Evolutionary conservation across 768 basidiomycete genomes (phyloP).

Genomic region (Serendipita sp.): DNA sequence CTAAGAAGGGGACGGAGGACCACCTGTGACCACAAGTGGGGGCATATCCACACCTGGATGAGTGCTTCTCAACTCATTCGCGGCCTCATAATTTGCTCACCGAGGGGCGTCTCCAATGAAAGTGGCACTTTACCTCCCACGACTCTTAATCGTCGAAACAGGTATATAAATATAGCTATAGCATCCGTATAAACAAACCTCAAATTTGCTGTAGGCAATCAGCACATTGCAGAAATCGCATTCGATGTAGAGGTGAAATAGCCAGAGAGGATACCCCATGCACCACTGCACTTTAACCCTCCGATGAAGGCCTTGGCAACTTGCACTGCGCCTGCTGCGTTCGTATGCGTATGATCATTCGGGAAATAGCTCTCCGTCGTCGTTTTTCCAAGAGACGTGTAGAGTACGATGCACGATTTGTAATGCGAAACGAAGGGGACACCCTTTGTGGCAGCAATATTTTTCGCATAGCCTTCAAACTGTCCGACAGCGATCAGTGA

Average conservation of each 20-base stretch:
- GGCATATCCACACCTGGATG: too few species aligned
- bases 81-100: too few species aligned
- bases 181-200: too few species aligned
- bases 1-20: too few species aligned
- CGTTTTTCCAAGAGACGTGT: conserved; percentile 23
- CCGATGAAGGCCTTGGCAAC: conserved; percentile 33
- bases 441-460: conserved; percentile 22
- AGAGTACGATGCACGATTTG: conserved; percentile 28
- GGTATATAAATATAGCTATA: too few species aligned
- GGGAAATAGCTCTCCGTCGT: conserved; percentile 28
- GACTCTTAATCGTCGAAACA: too few species aligned
- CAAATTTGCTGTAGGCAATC: too few species aligned
- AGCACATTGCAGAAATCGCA: background rate
- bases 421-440: conserved; percentile 32
- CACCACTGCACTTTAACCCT: conserved; percentile 17
- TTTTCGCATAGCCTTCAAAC: conserved; percentile 28
- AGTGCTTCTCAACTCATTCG: too few species aligned
- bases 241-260: background rate
- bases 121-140: too few species aligned
- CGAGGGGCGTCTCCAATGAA: too few species aligned
- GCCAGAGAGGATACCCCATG: background rate
- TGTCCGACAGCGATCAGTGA: too few species aligned
- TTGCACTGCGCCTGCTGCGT: conserved; percentile 27
- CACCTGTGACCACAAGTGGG: too few species aligned
- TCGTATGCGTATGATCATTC: conserved; percentile 32